These are phyloP conservation scores for Aspergillus quadricinctus DNA, from an alignment of 2,329 filamentous ascomycete species.

Conservation along the genomic window DNA sequence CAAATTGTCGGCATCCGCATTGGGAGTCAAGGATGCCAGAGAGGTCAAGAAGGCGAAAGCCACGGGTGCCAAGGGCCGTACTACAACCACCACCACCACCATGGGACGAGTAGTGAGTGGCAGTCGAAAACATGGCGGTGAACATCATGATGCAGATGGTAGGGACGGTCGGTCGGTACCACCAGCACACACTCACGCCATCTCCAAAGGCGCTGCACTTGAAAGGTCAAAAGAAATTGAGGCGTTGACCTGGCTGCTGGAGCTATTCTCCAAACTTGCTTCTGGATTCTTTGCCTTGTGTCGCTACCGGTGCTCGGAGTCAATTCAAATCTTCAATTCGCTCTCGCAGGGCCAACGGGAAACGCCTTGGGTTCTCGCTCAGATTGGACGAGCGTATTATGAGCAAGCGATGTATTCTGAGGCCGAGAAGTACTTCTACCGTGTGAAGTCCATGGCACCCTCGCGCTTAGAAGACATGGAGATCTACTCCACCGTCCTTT, in stretches of 20 bases:
- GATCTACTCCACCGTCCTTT: conserved; percentile 97
- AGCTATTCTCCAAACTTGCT: conserved; percentile 76
- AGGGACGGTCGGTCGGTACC: conserved; percentile 52
- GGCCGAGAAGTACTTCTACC: conserved; percentile 79
- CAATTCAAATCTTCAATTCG: conserved; percentile 67
- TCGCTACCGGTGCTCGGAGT: conserved; percentile 73
- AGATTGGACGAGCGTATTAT: conserved; percentile 86
- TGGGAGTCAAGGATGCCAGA: conserved; percentile 59
- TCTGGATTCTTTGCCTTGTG: conserved; percentile 73
- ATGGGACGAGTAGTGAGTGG: conserved; percentile 86
- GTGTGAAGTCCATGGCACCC: conserved; percentile 73
- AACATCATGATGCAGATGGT: conserved; percentile 62
- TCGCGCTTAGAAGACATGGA: conserved; percentile 92
- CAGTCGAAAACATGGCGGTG: conserved; percentile 65
- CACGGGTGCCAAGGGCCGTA: conserved; percentile 64
- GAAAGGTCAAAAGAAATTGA: conserved; percentile 68
- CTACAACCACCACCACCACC: conserved; percentile 61
- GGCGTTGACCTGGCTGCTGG: conserved; percentile 69
- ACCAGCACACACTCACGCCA: conserved; percentile 24
- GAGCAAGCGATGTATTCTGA: conserved; percentile 83
- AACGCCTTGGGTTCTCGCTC: conserved; percentile 87
- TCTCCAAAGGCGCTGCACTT: conserved; percentile 28
- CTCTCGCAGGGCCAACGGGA: conserved; percentile 74
- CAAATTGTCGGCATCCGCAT: conserved; percentile 58
- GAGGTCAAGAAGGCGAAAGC: conserved; percentile 83